phyloP scores from a whole-genome alignment of 257 asterid genomes.

The Solanum ossicruentum region DNA sequence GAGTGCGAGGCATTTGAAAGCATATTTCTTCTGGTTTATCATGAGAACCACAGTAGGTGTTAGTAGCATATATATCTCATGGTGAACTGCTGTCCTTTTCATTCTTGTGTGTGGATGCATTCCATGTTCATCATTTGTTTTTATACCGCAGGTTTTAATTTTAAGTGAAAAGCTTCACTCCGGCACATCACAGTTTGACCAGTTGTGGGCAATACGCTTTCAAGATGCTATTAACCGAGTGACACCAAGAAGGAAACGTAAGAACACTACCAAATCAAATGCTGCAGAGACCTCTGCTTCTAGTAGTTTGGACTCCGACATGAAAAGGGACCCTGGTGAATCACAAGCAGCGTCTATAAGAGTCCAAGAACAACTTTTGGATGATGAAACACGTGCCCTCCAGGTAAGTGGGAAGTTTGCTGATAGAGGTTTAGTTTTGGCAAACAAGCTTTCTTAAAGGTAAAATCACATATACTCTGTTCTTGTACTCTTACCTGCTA shows the following conservation, averaged over 20 bases:
- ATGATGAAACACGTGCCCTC: conserved; percentile 76
- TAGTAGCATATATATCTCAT: neutral
- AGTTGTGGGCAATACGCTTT: conserved; percentile 80
- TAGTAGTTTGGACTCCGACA: conserved; percentile 13
- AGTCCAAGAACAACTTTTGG: conserved; percentile 64
- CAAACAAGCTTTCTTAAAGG: neutral
- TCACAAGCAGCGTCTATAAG: conserved; percentile 36
- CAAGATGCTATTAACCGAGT: conserved; percentile 81
- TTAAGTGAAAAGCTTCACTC: conserved; percentile 83
- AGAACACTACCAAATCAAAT: conserved; percentile 12
- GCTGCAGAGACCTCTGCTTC: conserved; percentile 25
- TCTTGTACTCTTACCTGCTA: neutral
- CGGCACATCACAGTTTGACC: conserved; percentile 79
- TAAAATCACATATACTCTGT: neutral
- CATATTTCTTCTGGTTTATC: neutral
- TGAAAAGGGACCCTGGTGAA: conserved; percentile 21
- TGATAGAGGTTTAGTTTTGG: neutral
- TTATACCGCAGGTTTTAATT: conserved; percentile 57
- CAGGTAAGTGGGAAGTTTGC: conserved; percentile 34
- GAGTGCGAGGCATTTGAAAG: neutral
- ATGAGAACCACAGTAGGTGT: neutral
- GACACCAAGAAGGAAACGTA: conserved; percentile 67
- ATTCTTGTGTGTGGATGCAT: neutral
- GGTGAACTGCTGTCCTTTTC: neutral
- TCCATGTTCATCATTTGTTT: neutral